A percentile compares a stretch with the other conserved stretches of the same genome.
These are phyloP conservation scores for Aspergillus haitiensis DNA, from an alignment of 495 filamentous ascomycete genomes.

Conservation along the genomic window DNA sequence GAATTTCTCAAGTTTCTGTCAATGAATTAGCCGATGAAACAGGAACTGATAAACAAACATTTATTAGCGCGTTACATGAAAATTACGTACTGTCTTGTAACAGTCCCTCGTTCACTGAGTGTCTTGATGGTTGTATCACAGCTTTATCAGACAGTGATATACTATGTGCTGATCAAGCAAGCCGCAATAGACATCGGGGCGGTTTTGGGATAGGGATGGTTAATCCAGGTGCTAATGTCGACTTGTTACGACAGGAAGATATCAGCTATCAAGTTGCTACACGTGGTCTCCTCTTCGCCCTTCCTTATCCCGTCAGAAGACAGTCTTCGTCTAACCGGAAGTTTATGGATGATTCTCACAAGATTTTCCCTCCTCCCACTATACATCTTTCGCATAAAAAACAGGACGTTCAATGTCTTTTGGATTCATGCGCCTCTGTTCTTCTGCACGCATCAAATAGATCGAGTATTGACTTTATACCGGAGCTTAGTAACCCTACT, in stretches of 20 bases:
- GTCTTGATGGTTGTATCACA: constrained; percentile 77
- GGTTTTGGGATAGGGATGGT: constrained; percentile 42
- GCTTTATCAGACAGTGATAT: constrained; percentile 84
- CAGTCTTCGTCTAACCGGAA: constrained; percentile 32
- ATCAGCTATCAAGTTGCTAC: constrained; percentile 87
- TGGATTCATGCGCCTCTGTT: constrained; percentile 63
- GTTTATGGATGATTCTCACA: constrained; percentile 57
- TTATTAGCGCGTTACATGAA: constrained; percentile 90
- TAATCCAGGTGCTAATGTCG: constrained; percentile 55
- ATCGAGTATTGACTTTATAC: constrained; percentile 30
- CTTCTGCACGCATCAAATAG: constrained; percentile 29
- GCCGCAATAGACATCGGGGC: constrained; percentile 29
- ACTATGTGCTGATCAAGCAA: constrained; percentile 52
- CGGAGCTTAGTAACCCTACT: constrained; percentile 25
- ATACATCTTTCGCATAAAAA: constrained; percentile 72
- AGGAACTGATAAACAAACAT: constrained; percentile 84
- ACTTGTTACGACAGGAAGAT: constrained; percentile 83
- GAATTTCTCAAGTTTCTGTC: constrained; percentile 66
- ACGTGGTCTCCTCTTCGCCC: constrained; percentile 74
- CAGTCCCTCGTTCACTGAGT: constrained; percentile 55
- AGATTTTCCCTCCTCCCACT: constrained; percentile 85
- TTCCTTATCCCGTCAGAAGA: constrained; percentile 83
- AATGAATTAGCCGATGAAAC: constrained; percentile 82
- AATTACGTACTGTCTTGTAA: constrained; percentile 88
- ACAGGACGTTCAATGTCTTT: constrained; percentile 72